phyloP scores from a whole-genome alignment of 2,329 filamentous ascomycete species.

The Epichloe sp. region DNA sequence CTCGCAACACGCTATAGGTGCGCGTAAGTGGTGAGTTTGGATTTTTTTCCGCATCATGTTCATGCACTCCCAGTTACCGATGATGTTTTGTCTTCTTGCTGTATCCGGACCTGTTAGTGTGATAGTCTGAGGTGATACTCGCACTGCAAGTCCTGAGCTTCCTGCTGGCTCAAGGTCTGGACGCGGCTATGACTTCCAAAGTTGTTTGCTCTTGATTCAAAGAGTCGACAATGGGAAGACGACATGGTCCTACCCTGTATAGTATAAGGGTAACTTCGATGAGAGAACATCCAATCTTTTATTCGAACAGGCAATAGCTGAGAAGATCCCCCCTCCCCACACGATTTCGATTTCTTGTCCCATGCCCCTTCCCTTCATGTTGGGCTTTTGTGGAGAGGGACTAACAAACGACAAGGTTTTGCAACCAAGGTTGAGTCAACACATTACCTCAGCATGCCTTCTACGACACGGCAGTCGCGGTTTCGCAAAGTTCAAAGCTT shows the following conservation, averaged over 20 bases:
- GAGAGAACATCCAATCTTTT: too few species aligned
- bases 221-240: not conserved
- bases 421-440: not conserved
- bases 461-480: slow-evolving; percentile 20
- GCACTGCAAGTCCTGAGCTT: not conserved
- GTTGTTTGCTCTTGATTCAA: not conserved
- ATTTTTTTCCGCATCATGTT: not conserved
- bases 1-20: not conserved
- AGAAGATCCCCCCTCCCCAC: not conserved
- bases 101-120: too few species aligned
- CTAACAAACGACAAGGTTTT: not conserved
- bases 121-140: not conserved
- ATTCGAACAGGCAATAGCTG: not conserved
- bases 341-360: not conserved
- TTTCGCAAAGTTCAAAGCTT: slow-evolving; percentile 83
- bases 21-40: not conserved
- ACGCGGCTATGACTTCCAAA: not conserved
- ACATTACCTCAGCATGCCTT: slow-evolving; percentile 2
- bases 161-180: not conserved
- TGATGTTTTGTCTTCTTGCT: not conserved
- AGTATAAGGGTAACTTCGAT: not conserved
- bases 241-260: not conserved
- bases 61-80: not conserved
- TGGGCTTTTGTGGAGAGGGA: not conserved
- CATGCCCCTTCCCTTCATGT: not conserved